phyloP scores from a whole-genome alignment of 805 yeast genomes.

The Candida silvicultrix region DNA sequence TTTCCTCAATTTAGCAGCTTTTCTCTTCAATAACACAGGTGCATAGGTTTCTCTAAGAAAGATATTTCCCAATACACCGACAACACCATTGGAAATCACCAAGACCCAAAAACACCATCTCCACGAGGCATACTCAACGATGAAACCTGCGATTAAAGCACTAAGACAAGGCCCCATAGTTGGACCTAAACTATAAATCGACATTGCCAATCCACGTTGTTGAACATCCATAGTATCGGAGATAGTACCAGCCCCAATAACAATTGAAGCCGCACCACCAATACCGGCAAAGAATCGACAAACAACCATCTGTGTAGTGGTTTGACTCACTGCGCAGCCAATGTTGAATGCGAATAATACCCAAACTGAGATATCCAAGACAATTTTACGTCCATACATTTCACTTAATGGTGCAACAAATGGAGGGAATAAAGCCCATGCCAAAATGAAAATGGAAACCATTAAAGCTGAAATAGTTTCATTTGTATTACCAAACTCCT shows the following conservation, averaged over 20 bases:
- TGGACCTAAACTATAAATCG: conserved; percentile 44
- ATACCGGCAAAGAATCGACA: conserved; percentile 59
- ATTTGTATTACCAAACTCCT: conserved; percentile 35
- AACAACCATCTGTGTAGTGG: conserved; percentile 47
- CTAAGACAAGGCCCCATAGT: conserved; percentile 56
- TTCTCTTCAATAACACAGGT: conserved; percentile 41
- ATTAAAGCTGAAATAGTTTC: conserved; percentile 36
- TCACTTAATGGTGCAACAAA: conserved; percentile 59
- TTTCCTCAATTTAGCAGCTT: conserved; percentile 41
- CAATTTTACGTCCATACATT: conserved; percentile 48
- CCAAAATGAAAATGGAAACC: conserved; percentile 54
- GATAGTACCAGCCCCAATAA: conserved; percentile 64
- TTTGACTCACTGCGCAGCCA: conserved; percentile 53
- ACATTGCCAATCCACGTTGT: conserved; percentile 49
- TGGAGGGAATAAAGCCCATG: conserved; percentile 62
- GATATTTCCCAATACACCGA: conserved; percentile 36
- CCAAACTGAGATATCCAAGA: conserved; percentile 45
- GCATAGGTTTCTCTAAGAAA: conserved; percentile 53
- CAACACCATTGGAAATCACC: conserved; percentile 46
- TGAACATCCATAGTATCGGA: conserved; percentile 52
- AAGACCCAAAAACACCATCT: conserved; percentile 59
- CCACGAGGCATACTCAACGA: conserved; percentile 47
- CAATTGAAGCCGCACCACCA: conserved; percentile 63
- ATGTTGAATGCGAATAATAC: conserved; percentile 42
- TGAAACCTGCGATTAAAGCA: conserved; percentile 51